Evolutionary conservation across 495 filamentous ascomycete genomes (phyloP), one percentile per base, ranked within the genome.

Genomic region (Pyrenopolyporus hunteri): DNA sequence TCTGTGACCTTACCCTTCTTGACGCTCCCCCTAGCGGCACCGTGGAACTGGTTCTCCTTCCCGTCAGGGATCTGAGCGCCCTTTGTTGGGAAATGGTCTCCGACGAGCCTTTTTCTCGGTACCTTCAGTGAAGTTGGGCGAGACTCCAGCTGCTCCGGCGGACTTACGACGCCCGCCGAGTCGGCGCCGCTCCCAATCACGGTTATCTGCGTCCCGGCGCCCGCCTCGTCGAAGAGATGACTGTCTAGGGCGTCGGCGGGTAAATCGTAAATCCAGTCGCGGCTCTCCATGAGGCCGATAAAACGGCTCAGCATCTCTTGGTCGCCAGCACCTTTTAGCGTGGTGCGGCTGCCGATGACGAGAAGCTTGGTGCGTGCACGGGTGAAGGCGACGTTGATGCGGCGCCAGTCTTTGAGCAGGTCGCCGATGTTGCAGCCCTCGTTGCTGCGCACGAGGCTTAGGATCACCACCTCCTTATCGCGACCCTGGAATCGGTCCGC

Each of bases 321-420:
- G 6, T 86, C 84, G 19, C 81, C 82, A 32, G 61, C 58, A 6
- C 81, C 80, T 19, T 77, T 73, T 6, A 98, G 76, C 13, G 94
- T 98, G 22, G 77, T 78, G 64, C 83, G 81, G 64, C 89, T 93
- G 1, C 94, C 94, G 3, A 98, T 69, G 5, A 98, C 87, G 16
- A 98, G 76, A 9, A 98, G 75, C 76, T 98, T 98, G 1, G 86
- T 91, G 64, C 90, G 88, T 23, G 94, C 94, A 23, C 94, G 77
- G 8, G 94, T 98, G 57, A 98, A 89, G 0, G 94, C 93, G 13
- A 98, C 94, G 66, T 98, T 98, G 65, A 98, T 91, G 7, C 94
- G 76, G 46, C 94, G 78, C 91, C 91, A 95, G 73, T 98, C 94
- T 52, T 88, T 89, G 10, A 98, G 76, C 55, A 98, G 73, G 46